These are phyloP conservation scores for Ophiostoma montium DNA, from an alignment of 2,329 filamentous ascomycete species.

Conservation along the genomic window DNA sequence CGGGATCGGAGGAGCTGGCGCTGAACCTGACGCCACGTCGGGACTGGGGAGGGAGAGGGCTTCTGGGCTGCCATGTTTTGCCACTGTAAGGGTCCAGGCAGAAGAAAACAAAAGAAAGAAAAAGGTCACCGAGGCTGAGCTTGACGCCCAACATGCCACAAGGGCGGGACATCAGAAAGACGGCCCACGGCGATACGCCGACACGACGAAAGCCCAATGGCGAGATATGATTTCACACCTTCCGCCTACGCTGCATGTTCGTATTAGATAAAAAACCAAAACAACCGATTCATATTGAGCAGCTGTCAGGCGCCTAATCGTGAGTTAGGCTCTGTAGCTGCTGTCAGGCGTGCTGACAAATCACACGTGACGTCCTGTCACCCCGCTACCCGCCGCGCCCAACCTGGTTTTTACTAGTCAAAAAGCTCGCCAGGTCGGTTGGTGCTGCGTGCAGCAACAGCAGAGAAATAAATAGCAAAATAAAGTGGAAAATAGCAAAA, in stretches of 20 bases:
- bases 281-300: too few relatives aligned
- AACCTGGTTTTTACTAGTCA: constrained; percentile 8
- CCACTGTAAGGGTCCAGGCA: constrained; percentile 47
- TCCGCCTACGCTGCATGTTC: too few relatives aligned
- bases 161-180: too few relatives aligned
- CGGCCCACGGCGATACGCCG: neutral
- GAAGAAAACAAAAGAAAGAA: neutral
- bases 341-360: constrained; percentile 1
- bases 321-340: too few relatives aligned
- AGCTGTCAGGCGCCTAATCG: too few relatives aligned
- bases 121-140: neutral
- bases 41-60: constrained; percentile 80
- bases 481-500: neutral
- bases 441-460: constrained; percentile 10
- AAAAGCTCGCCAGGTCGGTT: constrained; percentile 6
- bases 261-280: too few relatives aligned
- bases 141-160: constrained; percentile 1
- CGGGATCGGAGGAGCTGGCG: constrained; percentile 42
- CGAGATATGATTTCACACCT: too few relatives aligned
- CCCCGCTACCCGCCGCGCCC: constrained; percentile 5
- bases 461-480: neutral
- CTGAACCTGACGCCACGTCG: constrained; percentile 61
- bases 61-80: constrained; percentile 82
- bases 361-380: constrained; percentile 10
- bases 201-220: too few relatives aligned